Base-by-base conservation (phyloP, 768 basidiomycete species). In the Gymnopilus dilepis region DNA sequence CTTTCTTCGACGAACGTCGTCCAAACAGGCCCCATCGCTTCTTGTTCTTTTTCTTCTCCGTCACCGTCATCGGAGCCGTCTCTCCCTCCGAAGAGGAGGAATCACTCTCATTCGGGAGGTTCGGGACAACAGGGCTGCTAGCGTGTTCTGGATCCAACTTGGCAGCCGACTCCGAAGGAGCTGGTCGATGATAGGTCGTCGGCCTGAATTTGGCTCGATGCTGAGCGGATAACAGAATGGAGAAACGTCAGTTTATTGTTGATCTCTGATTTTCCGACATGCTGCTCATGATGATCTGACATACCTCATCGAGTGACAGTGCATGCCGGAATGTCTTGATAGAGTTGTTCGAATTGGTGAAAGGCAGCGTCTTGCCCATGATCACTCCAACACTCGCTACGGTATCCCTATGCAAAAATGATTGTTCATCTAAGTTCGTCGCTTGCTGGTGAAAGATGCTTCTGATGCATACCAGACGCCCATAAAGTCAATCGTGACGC, bases 321-420 rank as follows among this genome's bases (percentile, higher is more conserved):
- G 91, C 92, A 50, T 95, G 92, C 15, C 92, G 80, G 72, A 94
- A 92, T 3, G 81, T 83, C 76, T 80, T 86, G 70, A 94, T 87
- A 11, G 81, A 79, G 21, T 73, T 77, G 67, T 92, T 90, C 17
- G 82, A 79, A 45, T 78, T 78, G 0, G 88, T 86, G 65, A 92
- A 94, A 0, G 92, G 92, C 26, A 94, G 75, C 1, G 77, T 81
- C 8, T 82, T 78, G 2, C 81, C 76, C 74, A 79, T 75, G n/a
- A 94, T 59, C 0, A 89, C 65, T 0, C 92, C 92, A 21, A 91
- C 91, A 56, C 89, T 89, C 7, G 87, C 78, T 3, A 94, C 91
- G 0, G 92, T 94, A 60, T 94, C 92, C 92, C 91, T 86, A 33
- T 37, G 15, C 34, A 37, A 37, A 22, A 54, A 56, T 21, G 30